Evolutionary conservation across 805 yeast genomes (phyloP), one percentile per base, ranked within the genome.

Genomic region (Kuraishia piskuri): DNA sequence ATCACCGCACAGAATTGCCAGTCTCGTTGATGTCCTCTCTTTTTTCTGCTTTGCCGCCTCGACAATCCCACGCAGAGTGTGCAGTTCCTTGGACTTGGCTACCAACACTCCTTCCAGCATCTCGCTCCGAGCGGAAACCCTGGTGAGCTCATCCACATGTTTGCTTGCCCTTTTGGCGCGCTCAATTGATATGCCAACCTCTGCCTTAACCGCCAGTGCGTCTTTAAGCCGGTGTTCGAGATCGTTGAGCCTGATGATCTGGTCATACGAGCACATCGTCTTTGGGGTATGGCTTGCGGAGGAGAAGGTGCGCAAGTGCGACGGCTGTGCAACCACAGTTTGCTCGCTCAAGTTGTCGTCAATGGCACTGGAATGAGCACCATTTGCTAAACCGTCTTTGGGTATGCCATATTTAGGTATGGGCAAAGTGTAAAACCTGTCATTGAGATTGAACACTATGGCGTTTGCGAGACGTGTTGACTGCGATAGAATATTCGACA

Each of bases 201-300:
- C 40, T 3, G 17, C 8, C 40, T 31, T 31, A 12, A 31, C 40
- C 7, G 40, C 40, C 14, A 10, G 14, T 12, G 40, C 40, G 4
- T 31, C 40, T n/a, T n/a, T 31, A 10, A 72, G 64, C 51, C 74
- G 70, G 19, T 63, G 55, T 17, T 70, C 69, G 14, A 70, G 57
- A 26, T 72, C 72, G 50, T 71, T 71, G 54, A 74, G 52, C 51
- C 72, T 73, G 76, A 74, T 71, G 12, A 72, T 64, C 24, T 69
- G 71, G 53, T 73, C 77, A 56, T 68, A 74, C 0, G 71, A 61
- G 52, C 74, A 64, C 1, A 73, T 63, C 2, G 9, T 49, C 50
- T 62, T 63, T 10, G 54, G 58, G 37, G 59, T 55, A 40, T 52
- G 47, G 19, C 45, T 54, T 2, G 17, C 26, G n/a, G 19, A 12